Evolutionary conservation across 2,329 filamentous ascomycete genomes (phyloP), one percentile per base, ranked within the genome.

Genomic region (Phialophora chinensis): DNA sequence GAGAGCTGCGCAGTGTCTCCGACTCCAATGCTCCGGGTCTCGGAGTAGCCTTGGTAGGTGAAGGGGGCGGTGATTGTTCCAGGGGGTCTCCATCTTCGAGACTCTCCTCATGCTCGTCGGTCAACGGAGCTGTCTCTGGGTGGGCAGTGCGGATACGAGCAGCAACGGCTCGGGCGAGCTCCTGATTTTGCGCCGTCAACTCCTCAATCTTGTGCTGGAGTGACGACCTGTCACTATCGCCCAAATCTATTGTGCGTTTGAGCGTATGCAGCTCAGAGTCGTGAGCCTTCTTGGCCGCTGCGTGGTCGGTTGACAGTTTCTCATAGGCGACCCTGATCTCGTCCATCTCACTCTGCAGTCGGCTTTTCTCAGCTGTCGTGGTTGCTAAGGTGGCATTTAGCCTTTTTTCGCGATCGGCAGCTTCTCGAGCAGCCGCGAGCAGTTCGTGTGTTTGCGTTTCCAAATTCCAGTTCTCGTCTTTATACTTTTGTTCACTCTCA

Each of bases 381-480:
- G 87, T 73, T 66, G 88, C 91, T 59, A 99, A 82, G 57, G 84
- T 86, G 73, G 93, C 90, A 14, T 85, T 88, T 49, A 97, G 84
- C 76, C 91, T 91, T 77, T 92, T 91, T 78, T 97, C 93, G 67
- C 90, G 90, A 75, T 95, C 93, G 14, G 88, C 83, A 0, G 91
- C 86, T 55, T 96, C 92, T 75, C 89, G 92, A 69, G 90, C 86
- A 17, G 87, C 84, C 7, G 90, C 86, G 60, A 91, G 85, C 50
- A 94, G 83, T 69, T 98, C 93, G 74, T 97, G 95, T 25, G 96
- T 86, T 73, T 93, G 91, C 0, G 93, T 96, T 78, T 99, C 95
- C 44, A 99, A 85, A 69, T 91, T 94, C 95, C 95, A 99, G 77
- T 98, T 99, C 78, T 98, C 95, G 75, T 99, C 95, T 80, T 97